Conservation (phyloP, 805 yeast species). For the Maudiozyma pseudohumilis region DNA sequence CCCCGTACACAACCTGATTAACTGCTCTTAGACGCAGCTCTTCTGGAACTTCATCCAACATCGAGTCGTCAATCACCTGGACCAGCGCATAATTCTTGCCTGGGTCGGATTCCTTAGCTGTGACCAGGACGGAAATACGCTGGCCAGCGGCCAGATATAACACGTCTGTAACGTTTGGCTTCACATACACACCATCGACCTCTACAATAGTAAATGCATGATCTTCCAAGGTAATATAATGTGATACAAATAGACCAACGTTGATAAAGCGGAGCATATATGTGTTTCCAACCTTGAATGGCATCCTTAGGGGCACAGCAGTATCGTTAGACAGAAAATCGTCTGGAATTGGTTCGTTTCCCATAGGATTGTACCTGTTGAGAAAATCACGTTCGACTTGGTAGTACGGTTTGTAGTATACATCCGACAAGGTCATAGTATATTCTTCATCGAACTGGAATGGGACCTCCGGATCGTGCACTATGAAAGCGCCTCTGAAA, state of each 20-base stretch:
- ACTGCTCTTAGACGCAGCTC: conserved; percentile 47
- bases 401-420: conserved; percentile 48
- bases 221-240: conserved; percentile 56
- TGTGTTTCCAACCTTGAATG: conserved; percentile 49
- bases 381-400: conserved; percentile 41
- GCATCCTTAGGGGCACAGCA: conserved; percentile 43
- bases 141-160: conserved; percentile 72
- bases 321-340: conserved; percentile 57
- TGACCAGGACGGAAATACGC: conserved; percentile 60
- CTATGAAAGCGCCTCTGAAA: conserved; percentile 54
- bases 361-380: conserved; percentile 67
- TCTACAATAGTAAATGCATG: conserved; percentile 66
- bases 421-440: conserved; percentile 47
- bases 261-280: conserved; percentile 57
- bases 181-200: conserved; percentile 61
- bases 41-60: conserved; percentile 61
- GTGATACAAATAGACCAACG: conserved; percentile 66
- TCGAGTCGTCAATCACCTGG: conserved; percentile 50
- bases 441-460: conserved; percentile 57
- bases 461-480: conserved; percentile 48
- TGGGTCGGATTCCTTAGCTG: conserved; percentile 37
- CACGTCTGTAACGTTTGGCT: conserved; percentile 46
- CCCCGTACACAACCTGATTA: conserved; percentile 45
- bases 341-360: conserved; percentile 76
- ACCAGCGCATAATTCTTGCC: conserved; percentile 48